phyloP scores from a whole-genome alignment of 164 flowering plant species.

The Macadamia tetraphylla region DNA sequence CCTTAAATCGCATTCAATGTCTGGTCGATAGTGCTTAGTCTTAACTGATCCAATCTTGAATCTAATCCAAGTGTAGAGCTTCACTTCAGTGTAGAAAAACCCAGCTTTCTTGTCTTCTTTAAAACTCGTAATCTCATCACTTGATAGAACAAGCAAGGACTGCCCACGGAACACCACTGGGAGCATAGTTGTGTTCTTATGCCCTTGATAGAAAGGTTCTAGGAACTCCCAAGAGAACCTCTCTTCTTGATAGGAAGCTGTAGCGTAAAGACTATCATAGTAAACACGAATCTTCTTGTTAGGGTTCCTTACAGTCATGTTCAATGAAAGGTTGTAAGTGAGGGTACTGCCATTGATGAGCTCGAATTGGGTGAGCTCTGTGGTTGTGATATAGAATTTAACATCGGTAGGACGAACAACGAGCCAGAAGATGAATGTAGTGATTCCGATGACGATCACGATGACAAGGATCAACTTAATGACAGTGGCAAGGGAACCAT shows the following conservation, averaged over 20 bases:
- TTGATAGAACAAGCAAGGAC: conserved; percentile 12
- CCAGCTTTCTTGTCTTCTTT: conserved; percentile 33
- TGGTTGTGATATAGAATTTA: conserved; percentile 39
- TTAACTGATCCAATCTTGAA: conserved; percentile 44
- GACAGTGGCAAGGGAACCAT: conserved; percentile 16
- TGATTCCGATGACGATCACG: conserved; percentile 27
- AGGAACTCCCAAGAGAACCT: conserved; percentile 22
- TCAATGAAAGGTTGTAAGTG: conserved; percentile 51
- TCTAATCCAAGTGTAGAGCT: conserved; percentile 43
- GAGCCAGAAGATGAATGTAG: conserved; percentile 42
- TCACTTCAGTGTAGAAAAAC: conserved; percentile 35
- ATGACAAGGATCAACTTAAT: conserved; percentile 23
- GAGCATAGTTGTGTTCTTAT: conserved; percentile 40
- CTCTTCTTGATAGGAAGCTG: conserved; percentile 41
- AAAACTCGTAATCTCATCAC: conserved; percentile 11
- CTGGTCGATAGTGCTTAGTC: conserved; percentile 37
- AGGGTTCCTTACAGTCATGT: conserved; percentile 60
- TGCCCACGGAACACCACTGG: conserved; percentile 31
- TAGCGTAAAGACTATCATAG: conserved; percentile 60
- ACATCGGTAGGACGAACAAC: conserved; percentile 44
- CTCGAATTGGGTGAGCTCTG: conserved; percentile 23
- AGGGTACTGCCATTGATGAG: conserved; percentile 34
- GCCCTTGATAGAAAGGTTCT: conserved; percentile 53
- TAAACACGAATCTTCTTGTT: conserved; percentile 63
- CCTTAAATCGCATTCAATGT: conserved; percentile 48